These are phyloP conservation scores for Acanthamoeba royreba DNA, from an alignment of 208 protist genomes.

Conservation along the genomic window DNA sequence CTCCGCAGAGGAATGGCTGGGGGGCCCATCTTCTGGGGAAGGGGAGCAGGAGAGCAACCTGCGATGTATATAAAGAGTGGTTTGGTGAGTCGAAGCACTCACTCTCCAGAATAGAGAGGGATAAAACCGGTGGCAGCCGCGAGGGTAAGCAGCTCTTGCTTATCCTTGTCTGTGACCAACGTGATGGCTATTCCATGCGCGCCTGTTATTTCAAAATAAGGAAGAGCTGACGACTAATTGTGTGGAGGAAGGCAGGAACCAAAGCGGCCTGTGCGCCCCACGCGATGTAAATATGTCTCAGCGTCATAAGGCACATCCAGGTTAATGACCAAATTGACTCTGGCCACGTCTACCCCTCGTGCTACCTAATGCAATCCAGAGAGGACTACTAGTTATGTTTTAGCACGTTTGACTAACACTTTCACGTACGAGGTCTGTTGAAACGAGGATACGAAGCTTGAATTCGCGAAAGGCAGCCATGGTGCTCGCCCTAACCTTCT, in stretches of 20 bases:
- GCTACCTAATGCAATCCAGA: neutral
- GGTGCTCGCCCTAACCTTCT: neutral
- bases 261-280: conserved; percentile 66
- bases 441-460: neutral
- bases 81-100: neutral
- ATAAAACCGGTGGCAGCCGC: neutral
- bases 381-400: neutral
- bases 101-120: neutral
- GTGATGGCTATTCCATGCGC: neutral
- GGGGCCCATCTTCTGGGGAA: too few relatives aligned
- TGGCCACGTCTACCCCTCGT: conserved; percentile 31
- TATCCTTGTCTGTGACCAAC: neutral
- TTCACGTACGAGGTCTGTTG: conserved; percentile 5
- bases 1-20: too few relatives aligned
- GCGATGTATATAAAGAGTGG: too few relatives aligned
- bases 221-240: neutral
- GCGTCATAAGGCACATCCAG: conserved; percentile 48
- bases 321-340: conserved; percentile 52
- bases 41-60: too few relatives aligned
- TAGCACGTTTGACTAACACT: neutral
- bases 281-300: conserved; percentile 68
- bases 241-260: neutral
- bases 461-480: neutral
- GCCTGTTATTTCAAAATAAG: neutral
- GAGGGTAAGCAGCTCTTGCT: neutral